A percentile compares a stretch with the other conserved stretches of the same genome.
These are phyloP conservation scores for Volvariella volvacea DNA, from an alignment of 1,284 basidiomycete genomes.

Conservation along the genomic window DNA sequence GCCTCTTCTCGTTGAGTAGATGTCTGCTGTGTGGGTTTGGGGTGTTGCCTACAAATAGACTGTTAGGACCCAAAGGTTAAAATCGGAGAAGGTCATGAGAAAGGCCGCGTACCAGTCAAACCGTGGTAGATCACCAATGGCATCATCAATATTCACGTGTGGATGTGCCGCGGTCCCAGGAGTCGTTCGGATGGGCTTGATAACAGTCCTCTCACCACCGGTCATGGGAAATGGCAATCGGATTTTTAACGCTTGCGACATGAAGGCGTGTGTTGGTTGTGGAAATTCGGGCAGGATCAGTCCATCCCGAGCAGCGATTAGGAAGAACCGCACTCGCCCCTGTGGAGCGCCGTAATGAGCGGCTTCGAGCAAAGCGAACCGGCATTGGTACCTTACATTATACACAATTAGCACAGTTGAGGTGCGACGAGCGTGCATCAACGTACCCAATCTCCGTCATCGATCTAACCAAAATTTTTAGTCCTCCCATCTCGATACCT, in stretches of 20 bases:
- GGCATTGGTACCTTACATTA: conserved; percentile 55
- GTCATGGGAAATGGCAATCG: conserved; percentile 33
- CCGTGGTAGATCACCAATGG: conserved; percentile 58
- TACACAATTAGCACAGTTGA: not conserved
- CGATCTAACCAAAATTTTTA: conserved; percentile 56
- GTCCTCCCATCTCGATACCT: conserved; percentile 58
- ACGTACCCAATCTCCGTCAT: conserved; percentile 57
- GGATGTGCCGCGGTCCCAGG: conserved; percentile 45
- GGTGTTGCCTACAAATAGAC: no score
- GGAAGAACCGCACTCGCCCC: conserved; percentile 60
- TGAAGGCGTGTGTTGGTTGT: conserved; percentile 62
- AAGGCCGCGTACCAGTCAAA: conserved; percentile 56
- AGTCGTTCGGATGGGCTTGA: conserved; percentile 39
- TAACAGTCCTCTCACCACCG: no score
- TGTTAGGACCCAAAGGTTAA: no score
- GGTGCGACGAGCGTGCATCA: conserved; percentile 2
- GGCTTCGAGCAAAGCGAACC: conserved; percentile 58
- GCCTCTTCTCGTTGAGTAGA: conserved; percentile 13
- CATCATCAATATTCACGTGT: conserved; percentile 55
- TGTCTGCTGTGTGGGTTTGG: conserved; percentile 19
- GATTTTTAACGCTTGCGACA: conserved; percentile 37
- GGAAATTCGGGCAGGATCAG: conserved; percentile 56
- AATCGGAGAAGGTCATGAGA: no score
- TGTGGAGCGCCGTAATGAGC: conserved; percentile 72
- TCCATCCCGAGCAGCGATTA: conserved; percentile 52